phyloP scores from a whole-genome alignment of 257 asterid species.

The Solanum clarkiae region DNA sequence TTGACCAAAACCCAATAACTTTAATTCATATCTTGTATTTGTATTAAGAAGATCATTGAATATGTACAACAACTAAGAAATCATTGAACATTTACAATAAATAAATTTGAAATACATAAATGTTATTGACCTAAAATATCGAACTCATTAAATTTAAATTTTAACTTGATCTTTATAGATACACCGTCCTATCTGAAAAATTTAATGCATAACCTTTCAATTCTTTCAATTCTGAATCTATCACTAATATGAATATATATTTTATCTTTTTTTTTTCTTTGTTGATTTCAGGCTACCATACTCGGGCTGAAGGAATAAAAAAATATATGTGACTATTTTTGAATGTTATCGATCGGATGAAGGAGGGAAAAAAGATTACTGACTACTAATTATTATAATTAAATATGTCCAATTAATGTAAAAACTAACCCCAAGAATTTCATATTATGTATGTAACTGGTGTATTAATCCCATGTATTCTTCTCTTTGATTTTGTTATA shows the following conservation, averaged over 20 bases:
- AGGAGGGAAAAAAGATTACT: neutral
- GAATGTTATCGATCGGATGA: neutral
- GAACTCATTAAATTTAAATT: neutral
- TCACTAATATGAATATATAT: rapidly evolving
- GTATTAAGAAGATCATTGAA: neutral
- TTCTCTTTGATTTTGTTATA: neutral
- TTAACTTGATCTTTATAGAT: neutral
- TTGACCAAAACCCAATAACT: neutral
- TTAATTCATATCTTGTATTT: neutral
- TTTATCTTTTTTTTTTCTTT: neutral
- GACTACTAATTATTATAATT: neutral
- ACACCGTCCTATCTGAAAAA: neutral
- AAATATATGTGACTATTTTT: neutral
- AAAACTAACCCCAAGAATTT: neutral
- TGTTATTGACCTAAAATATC: neutral
- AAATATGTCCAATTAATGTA: neutral
- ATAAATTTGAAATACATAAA: neutral
- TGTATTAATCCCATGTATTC: neutral
- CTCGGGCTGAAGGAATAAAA: constrained; percentile 3
- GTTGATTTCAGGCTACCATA: constrained; percentile 29
- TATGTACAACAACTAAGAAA: neutral
- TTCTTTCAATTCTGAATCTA: neutral
- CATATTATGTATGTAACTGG: neutral
- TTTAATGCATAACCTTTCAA: neutral
- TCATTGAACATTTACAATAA: neutral